Evolutionary conservation across 2,329 filamentous ascomycete genomes (phyloP).

Genomic region (Xylaria sp.): DNA sequence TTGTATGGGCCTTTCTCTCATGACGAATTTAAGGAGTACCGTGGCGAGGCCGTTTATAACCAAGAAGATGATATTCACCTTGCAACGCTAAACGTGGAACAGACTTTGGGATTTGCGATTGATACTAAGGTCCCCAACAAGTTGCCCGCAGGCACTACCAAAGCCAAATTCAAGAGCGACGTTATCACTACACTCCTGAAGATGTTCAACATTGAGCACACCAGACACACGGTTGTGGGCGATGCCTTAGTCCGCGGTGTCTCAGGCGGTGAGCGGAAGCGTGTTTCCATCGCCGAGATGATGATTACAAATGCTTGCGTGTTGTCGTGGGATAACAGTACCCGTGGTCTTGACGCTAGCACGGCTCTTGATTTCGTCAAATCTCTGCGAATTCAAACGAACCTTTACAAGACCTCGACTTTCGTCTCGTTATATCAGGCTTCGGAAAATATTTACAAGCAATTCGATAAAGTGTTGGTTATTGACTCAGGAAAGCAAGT

Average conservation of each 20-base stretch:
- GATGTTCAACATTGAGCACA: conserved; percentile 96
- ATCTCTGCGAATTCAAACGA: conserved; percentile 81
- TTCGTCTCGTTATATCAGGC: conserved; percentile 90
- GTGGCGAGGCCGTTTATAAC: conserved; percentile 87
- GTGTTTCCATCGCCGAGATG: conserved; percentile 85
- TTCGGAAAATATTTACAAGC: conserved; percentile 80
- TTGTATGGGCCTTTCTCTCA: conserved; percentile 78
- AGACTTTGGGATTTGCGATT: conserved; percentile 86
- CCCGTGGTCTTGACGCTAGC: conserved; percentile 73
- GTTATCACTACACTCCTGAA: conserved; percentile 80
- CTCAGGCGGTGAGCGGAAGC: conserved; percentile 81
- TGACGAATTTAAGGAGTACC: conserved; percentile 77
- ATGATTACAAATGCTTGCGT: conserved; percentile 79
- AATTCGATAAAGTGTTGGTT: conserved; percentile 86
- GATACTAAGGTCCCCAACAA: conserved; percentile 87
- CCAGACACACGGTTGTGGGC: conserved; percentile 84
- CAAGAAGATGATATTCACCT: conserved; percentile 88
- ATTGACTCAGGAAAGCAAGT: conserved; percentile 80
- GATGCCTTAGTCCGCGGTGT: conserved; percentile 83
- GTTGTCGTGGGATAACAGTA: conserved; percentile 80
- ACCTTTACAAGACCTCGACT: conserved; percentile 84
- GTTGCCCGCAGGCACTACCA: conserved; percentile 77
- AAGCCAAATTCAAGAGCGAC: conserved; percentile 78
- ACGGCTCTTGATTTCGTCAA: conserved; percentile 74
- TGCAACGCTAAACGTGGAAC: conserved; percentile 84